A percentile compares a stretch with the other conserved stretches of the same genome.
Conservation (phyloP, 73 alveolate species). For the Paramecium octaurelia region DNA sequence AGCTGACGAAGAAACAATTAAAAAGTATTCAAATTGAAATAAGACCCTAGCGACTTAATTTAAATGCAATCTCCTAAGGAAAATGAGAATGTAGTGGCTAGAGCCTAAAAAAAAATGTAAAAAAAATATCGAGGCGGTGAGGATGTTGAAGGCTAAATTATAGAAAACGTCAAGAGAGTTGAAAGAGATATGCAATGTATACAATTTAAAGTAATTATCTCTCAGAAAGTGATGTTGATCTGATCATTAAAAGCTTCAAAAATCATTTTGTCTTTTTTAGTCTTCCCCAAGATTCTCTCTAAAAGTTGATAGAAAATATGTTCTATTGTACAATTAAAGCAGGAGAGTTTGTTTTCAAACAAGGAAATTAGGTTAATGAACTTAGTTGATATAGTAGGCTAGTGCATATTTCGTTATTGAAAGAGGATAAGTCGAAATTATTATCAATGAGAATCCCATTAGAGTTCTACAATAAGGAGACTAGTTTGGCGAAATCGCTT, state of each 20-base stretch:
- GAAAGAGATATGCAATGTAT: constrained; percentile 24
- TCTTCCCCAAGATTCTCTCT: constrained; percentile 1
- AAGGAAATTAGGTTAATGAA: constrained; percentile 40
- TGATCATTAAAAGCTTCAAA: constrained; percentile 36
- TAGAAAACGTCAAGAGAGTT: constrained; percentile 20
- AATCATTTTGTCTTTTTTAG: constrained; percentile 52
- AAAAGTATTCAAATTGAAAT: background rate
- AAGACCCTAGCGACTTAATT: background rate
- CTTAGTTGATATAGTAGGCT: background rate
- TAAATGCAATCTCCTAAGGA: background rate
- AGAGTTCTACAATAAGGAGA: constrained; percentile 79
- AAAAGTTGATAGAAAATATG: constrained; percentile 42
- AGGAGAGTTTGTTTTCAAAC: constrained; percentile 47
- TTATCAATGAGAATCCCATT: constrained; percentile 72
- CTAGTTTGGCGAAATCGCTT: constrained; percentile 96
- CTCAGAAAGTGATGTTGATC: constrained; percentile 28
- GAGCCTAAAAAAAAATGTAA: background rate
- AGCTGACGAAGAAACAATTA: constrained; percentile 1
- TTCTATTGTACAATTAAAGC: constrained; percentile 26
- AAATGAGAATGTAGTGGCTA: background rate
- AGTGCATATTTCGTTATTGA: constrained; percentile 59
- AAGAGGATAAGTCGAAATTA: constrained; percentile 60
- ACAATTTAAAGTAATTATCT: background rate
- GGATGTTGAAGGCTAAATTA: background rate
- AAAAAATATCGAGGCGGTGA: constrained; percentile 53